Evolutionary conservation across 2,329 filamentous ascomycete species (phyloP), one percentile per base, ranked within the genome.

Genomic region (Claviceps maximensis): DNA sequence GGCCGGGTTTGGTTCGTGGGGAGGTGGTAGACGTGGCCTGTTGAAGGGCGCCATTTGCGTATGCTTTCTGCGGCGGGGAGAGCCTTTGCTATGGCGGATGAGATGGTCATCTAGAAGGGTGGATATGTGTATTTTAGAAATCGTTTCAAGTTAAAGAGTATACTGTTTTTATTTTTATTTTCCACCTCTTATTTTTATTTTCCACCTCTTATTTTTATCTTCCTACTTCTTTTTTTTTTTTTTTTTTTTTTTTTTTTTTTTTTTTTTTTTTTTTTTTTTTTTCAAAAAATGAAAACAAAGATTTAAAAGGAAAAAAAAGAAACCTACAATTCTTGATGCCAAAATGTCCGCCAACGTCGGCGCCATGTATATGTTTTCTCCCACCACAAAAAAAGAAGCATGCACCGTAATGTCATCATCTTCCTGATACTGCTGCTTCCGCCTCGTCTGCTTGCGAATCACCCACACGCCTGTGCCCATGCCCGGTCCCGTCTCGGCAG

Each of bases 381-480:
- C 81, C 1, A 83, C 74, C 2, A 86, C 73, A 60, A 83, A 85
- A 62, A 84, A 86, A 2, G 76, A 75, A 4, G 76, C 71, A 41
- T 82, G 76, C 0, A 84, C 72, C 2, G 67, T 76, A 27, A 85
- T 71, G 55, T 83, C 79, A 58, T 83, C 80, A 27, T 80, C 76
- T 15, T 73, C 69, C 5, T 72, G 71, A 42, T 74, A 71, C 17
- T 74, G 70, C 15, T 74, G 70, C 67, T 83, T 82, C 55, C 77
- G 73, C 49, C 82, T 71, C 27, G 76, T 80, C 67, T 86, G 82
- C 70, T 85, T 85, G 61, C 80, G 76, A 59, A 86, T 83, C 29
- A 84, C 78, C 82, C 82, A 86, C 9, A 85, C 80, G 29, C 81
- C 82, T 0, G 81, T 84, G 47, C 81, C 82, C 42, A 78, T 81